A percentile compares a stretch with the other conserved stretches of the same genome.
Conservation (phyloP, 2,329 filamentous ascomycete species). For the Zelopaecilomyces penicillatus region DNA sequence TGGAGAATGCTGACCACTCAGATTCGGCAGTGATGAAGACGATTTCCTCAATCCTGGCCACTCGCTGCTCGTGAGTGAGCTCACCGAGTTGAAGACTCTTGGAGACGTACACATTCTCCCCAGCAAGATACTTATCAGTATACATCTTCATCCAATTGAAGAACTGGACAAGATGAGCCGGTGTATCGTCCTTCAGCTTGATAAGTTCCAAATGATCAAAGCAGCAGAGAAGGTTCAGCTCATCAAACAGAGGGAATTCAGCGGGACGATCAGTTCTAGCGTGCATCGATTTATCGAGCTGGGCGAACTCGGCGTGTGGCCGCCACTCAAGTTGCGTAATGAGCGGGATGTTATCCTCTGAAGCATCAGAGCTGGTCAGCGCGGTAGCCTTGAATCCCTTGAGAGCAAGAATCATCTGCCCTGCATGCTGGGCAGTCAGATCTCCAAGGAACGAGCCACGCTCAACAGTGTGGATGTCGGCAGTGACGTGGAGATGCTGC, state of each 20-base stretch:
- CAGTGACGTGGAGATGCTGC: not conserved
- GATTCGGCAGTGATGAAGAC: not conserved
- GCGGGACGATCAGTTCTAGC: slow-evolving; percentile 3
- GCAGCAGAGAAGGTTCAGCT: slow-evolving; percentile 17
- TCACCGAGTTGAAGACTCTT: not conserved
- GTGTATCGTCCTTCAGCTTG: not conserved
- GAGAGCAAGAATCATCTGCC: not conserved
- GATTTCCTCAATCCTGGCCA: slow-evolving; percentile 4
- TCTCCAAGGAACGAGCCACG: slow-evolving; percentile 3
- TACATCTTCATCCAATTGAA: slow-evolving; percentile 8
- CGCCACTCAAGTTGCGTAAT: slow-evolving; percentile 22
- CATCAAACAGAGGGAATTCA: slow-evolving; percentile 17
- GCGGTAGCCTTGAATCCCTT: slow-evolving; percentile 6
- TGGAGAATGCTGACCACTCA: not conserved
- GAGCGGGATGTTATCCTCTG: slow-evolving; percentile 15
- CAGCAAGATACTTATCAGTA: slow-evolving; percentile 1
- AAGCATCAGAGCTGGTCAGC: slow-evolving; percentile 8
- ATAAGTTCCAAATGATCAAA: slow-evolving; percentile 6
- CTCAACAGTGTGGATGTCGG: not conserved
- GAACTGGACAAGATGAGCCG: slow-evolving; percentile 9
- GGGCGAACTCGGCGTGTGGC: slow-evolving; percentile 22
- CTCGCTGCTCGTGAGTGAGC: not conserved
- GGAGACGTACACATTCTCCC: slow-evolving; percentile 4
- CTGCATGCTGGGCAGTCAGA: not conserved
- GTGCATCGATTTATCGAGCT: slow-evolving; percentile 16